Base-by-base conservation (phyloP, 495 filamentous ascomycete genomes). In the Daldinia grandis region DNA sequence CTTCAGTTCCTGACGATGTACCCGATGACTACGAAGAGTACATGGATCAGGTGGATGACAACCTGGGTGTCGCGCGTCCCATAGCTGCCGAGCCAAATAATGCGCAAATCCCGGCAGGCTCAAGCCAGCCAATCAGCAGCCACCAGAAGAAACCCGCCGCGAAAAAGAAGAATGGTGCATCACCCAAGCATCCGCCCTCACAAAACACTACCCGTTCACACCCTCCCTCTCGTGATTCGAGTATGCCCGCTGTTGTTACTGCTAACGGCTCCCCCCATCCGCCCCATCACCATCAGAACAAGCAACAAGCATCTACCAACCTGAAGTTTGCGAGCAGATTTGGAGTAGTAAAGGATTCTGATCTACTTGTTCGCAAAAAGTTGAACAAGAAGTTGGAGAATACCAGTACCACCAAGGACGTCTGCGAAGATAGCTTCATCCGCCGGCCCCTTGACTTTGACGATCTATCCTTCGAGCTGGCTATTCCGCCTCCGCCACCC, bases 1-100 rank as follows among this genome's bases (percentile, higher is more conserved):
- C 80, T 17, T 81, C 79, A 1, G 76, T 82, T 10, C 78, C 79
- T 21, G 78, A 80, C 40, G 72, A 80, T 50, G 67, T 76, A 5
- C 65, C 80, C 1, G 72, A 73, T 50, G 76, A 71, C 40, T 76
- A 75, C n/a, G 69, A 64, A 17, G 63, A 66, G 30, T 76, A 71
- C 56, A 72, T 76, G 68, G 68, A 64, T 64, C 72, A 64, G 50
- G 70, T 71, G 58, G 74, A 76, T 66, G 69, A 74, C 21, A 51
- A 62, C 59, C 66, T 64, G 54, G 68, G 54, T 66, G 69, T 64
- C 64, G 56, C 64, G 68, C 74, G 66, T 63, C 58, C 71, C 71
- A 69, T 70, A 62, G 54, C 69, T 74, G 68, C 69, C 66, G 62
- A 65, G 66, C 57, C 62, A 58, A 67, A 67, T 69, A 68, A 75